Evolutionary conservation across 306 rosid species (phyloP).

Genomic region (Casuarina cunninghamiana): DNA sequence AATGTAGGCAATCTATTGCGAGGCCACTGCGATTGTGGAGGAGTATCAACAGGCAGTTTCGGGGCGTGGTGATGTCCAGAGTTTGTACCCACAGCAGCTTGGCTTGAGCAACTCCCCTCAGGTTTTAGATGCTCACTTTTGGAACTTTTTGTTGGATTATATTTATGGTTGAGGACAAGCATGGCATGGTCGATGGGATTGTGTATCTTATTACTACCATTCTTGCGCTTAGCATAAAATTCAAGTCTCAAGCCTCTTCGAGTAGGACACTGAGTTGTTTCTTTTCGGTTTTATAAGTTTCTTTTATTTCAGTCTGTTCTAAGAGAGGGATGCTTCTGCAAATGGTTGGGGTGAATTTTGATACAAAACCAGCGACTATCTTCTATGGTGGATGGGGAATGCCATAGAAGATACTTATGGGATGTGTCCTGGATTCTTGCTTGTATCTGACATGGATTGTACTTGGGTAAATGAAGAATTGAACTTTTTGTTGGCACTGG

Average conservation of each 20-base stretch:
- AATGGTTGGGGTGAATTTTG: neutral
- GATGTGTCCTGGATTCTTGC: neutral
- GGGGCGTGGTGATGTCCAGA: constrained; percentile 57
- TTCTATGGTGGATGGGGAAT: too few species aligned
- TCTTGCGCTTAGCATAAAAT: too few species aligned
- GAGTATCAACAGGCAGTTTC: constrained; percentile 77
- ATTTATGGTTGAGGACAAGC: neutral
- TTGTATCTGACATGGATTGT: neutral
- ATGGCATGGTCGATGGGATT: neutral
- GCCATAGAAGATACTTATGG: too few species aligned
- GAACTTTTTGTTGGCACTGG: neutral
- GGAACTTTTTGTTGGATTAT: neutral
- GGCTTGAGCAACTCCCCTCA: constrained; percentile 76
- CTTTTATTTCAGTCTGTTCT: neutral
- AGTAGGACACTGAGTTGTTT: neutral
- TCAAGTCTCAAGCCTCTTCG: too few species aligned
- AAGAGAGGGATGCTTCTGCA: neutral
- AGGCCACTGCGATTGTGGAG: constrained; percentile 88
- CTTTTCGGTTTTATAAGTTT: neutral
- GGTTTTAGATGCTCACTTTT: constrained; percentile 43
- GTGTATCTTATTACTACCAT: neutral
- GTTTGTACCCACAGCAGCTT: constrained; percentile 59
- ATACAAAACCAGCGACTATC: too few species aligned
- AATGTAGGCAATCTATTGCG: constrained; percentile 79
- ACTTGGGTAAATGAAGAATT: neutral